Evolutionary conservation across 345 rosid genomes (phyloP), one percentile per base, ranked within the genome.

Genomic region (Hibiscus trionum): DNA sequence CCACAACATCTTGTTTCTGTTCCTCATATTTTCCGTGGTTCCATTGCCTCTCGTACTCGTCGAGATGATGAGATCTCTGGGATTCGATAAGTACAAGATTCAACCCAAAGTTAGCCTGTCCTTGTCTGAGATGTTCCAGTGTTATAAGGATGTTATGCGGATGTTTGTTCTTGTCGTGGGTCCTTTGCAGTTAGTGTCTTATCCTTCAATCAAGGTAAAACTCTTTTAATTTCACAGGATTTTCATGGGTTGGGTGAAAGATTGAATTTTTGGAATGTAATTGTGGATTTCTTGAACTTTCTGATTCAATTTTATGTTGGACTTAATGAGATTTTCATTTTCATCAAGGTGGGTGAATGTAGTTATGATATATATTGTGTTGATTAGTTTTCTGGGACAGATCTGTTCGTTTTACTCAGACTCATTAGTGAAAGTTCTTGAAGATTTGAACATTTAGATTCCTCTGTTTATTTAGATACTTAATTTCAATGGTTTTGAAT

Each of bases 171-270:
- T 87, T 65, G 85, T 93, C 46, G 94, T 93, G 57, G 97, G 98
- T 31, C 97, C 98, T 14, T 77, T 93, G 78, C 98, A 93, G 69
- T 85, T 93, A 78, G 80, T 86, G 19, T 88, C 96, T 15, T 93
- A 85, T 67, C 97, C 98, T 77, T 86, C 98, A 5, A 56, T 91
- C 52, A 72, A 91, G 98, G 98, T 93, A 49, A 53, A 5, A 17
- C 62, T 59, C 35, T 3, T n/a, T 11, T 9, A 7, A 58, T 56
- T 55, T 55, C 44, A 33, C 5, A 0, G 15, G 61, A 59, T 46
- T n/a, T 58, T 1, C 19, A 27, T 29, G 35, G n/a, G 19, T 47
- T 26, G 7, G 62, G 62, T 59, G 33, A 26, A 27, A 26, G 62
- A 5, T 26, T 59, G 62, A 59, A 2, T 59, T 59, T 59, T 5